These are phyloP conservation scores for Ustilago esculenta DNA, from an alignment of 1,284 basidiomycete genomes.

Conservation along the genomic window DNA sequence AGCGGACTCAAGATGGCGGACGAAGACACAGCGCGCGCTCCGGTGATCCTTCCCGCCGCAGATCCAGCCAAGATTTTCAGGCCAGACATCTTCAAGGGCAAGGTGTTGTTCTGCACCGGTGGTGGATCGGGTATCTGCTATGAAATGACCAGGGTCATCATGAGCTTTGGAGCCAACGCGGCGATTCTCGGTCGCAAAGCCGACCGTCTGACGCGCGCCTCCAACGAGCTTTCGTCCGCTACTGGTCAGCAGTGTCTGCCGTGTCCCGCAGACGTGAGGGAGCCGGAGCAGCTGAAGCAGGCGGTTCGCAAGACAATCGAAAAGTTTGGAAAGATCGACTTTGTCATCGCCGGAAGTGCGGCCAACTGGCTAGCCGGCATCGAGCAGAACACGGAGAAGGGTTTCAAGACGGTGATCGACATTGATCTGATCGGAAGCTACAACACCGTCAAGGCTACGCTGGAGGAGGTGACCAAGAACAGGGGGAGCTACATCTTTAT, in stretches of 20 bases:
- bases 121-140: constrained; percentile 81
- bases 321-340: constrained; percentile 87
- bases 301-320: constrained; percentile 81
- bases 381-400: constrained; percentile 62
- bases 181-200: constrained; percentile 87
- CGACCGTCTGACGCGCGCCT: constrained; percentile 78
- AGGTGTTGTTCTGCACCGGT: constrained; percentile 88
- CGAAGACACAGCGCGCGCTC: constrained; percentile 19
- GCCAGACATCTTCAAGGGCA: constrained; percentile 84
- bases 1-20: background rate
- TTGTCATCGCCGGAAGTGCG: constrained; percentile 84
- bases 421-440: constrained; percentile 93
- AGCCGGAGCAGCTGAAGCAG: constrained; percentile 76
- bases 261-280: constrained; percentile 83
- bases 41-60: constrained; percentile 33
- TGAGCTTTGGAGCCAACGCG: constrained; percentile 84
- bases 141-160: constrained; percentile 76
- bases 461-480: constrained; percentile 55
- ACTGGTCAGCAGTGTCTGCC: constrained; percentile 79
- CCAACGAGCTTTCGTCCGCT: constrained; percentile 76
- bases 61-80: constrained; percentile 71
- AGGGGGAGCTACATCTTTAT: constrained; percentile 87
- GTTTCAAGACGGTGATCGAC: constrained; percentile 88
- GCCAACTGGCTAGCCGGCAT: constrained; percentile 67
- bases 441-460: constrained; percentile 76